Percentiles rank a stretch among this genome's conserved stretches.
These are phyloP conservation scores for Tetradesmus lagerheimii DNA, from an alignment of 139 green algal species.

Conservation along the genomic window DNA sequence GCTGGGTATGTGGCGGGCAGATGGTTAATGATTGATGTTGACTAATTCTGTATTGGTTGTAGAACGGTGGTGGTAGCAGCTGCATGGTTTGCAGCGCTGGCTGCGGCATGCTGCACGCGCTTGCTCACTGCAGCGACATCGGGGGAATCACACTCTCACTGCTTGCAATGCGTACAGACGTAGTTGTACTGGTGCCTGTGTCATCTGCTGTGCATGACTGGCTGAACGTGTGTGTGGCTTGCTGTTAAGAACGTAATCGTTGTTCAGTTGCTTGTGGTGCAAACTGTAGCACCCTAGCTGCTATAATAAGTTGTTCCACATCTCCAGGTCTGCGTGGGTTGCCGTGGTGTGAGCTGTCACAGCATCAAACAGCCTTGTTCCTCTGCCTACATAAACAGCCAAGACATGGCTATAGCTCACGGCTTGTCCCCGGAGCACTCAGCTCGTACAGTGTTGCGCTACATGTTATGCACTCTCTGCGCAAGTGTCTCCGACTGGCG, in stretches of 20 bases:
- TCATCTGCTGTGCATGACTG: background rate
- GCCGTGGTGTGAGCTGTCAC: too few relatives aligned
- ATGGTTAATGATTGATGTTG: background rate
- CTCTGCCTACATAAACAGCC: too few relatives aligned
- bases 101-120: background rate
- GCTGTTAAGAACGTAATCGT: background rate
- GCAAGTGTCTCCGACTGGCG: background rate
- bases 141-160: background rate
- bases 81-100: background rate
- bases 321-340: too few relatives aligned
- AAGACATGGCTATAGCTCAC: too few relatives aligned
- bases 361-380: background rate
- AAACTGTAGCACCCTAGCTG: background rate
- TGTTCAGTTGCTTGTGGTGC: background rate
- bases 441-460: background rate
- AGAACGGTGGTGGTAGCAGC: background rate
- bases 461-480: background rate
- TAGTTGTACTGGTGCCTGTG: background rate
- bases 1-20: too few relatives aligned
- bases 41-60: background rate
- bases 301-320: too few relatives aligned
- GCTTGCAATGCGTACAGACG: background rate
- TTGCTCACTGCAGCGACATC: background rate
- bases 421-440: background rate
- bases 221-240: background rate